Percentiles rank a stretch among this genome's conserved stretches.
These are phyloP conservation scores for Spirogloea muscicola DNA, from an alignment of 139 green algal species.

Conservation along the genomic window DNA sequence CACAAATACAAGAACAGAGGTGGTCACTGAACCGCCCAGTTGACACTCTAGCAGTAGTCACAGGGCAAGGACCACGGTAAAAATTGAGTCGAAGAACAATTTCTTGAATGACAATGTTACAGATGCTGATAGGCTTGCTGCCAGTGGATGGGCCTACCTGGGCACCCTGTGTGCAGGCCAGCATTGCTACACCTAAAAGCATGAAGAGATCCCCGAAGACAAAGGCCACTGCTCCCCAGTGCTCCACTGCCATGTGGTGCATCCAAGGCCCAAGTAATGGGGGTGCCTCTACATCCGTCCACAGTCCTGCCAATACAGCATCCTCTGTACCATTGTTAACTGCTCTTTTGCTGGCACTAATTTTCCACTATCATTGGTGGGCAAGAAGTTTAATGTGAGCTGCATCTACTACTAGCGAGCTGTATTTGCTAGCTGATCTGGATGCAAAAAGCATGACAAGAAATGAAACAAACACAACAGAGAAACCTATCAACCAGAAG, in stretches of 20 bases:
- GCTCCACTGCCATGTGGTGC: slow-evolving; percentile 4
- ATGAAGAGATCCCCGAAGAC: slow-evolving; percentile 75
- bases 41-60: too few relatives aligned
- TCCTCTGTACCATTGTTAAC: background rate
- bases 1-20: too few relatives aligned
- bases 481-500: background rate
- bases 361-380: background rate
- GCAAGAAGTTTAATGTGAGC: background rate
- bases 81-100: too few relatives aligned
- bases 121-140: too few relatives aligned
- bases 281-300: slow-evolving; percentile 8
- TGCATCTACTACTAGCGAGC: background rate
- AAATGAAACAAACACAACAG: background rate
- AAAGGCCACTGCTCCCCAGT: slow-evolving; percentile 66
- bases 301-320: slow-evolving; percentile 16
- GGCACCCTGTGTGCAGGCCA: slow-evolving; percentile 71
- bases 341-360: background rate
- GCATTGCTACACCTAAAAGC: slow-evolving; percentile 69
- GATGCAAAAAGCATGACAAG: slow-evolving; percentile 25
- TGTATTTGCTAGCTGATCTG: background rate
- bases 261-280: slow-evolving; percentile 8
- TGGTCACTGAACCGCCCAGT: too few relatives aligned
- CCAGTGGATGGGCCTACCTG: slow-evolving; percentile 1
- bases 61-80: too few relatives aligned
- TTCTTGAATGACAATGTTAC: too few relatives aligned